Base-by-base conservation (phyloP, 1,139 yeast genomes). In the Lodderomyces metapsilosis region DNA sequence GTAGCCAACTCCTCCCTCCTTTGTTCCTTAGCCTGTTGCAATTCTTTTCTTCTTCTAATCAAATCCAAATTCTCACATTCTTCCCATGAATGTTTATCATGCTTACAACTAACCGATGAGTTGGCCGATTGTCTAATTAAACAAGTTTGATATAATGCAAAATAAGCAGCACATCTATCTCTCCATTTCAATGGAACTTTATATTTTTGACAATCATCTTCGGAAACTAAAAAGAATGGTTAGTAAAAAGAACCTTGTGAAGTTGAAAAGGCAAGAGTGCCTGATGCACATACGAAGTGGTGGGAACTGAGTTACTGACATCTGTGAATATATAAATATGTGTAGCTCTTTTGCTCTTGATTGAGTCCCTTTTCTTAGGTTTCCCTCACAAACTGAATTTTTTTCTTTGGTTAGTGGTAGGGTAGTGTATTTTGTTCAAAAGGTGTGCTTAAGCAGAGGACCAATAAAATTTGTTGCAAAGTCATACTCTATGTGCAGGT, bases 41-140 rank as follows among this genome's bases (percentile, higher is more conserved):
- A 72, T 64, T 84, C 91, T 61, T 80, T 74, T 49, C 84, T 87
- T 66, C 95, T 80, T 70, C 94, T 80, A 60, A 82, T 78, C 70
- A 84, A 87, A 61, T 87, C 95, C 64, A 83, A 68, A 64, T 84
- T 85, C 64, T 87, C 87, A 64, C 95, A 87, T 58, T 85, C 87
- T 66, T 87, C 95, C 75, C 91, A 88, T 35, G 80, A 78, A 54
- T 87, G 95, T 62, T 89, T 80, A 66, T 84, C 89, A 52, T 83
- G 85, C 48, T 77, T 75, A 66, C 96, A 88, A 57, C 79, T 82
- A 41, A 71, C 72, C 8, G 71, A 61, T 4, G 70, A 61, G 55
- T 71, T 70, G 44, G 76, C 76, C 15, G 69, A 59, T 53, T 71
- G 76, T 61, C 78, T 70, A 37, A 67, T 65, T 42, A 72, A 69